Conservation (phyloP, 176 grass and related monocot species). For the Elaeis guineensis region DNA sequence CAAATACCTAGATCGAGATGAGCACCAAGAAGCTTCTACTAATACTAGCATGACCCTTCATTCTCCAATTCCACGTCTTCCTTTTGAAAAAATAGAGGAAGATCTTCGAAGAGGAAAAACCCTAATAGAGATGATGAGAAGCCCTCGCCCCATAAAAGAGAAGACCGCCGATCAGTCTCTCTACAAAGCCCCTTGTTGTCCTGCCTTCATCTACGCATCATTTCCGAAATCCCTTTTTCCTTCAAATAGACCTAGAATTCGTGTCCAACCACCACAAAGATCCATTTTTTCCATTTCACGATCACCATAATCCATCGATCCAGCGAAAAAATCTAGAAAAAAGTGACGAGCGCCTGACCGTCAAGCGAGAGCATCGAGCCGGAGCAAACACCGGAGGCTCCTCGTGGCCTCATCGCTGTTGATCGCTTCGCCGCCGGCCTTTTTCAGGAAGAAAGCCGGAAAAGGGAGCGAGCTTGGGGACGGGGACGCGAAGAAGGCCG, state of each 20-base stretch:
- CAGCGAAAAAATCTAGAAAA: too few relatives aligned
- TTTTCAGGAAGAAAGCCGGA: slow-evolving; percentile 23
- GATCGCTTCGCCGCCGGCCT: not conserved
- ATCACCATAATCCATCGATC: too few relatives aligned
- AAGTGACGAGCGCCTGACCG: not conserved
- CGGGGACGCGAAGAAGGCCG: slow-evolving; percentile 35
- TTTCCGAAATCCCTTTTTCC: not conserved
- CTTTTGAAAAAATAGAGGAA: slow-evolving; percentile 69
- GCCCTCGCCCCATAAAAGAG: too few relatives aligned
- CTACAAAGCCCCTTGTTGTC: not conserved
- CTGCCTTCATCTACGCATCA: slow-evolving; percentile 21
- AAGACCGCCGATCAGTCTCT: too few relatives aligned
- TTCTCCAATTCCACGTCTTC: slow-evolving; percentile 12
- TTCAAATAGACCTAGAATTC: slow-evolving; percentile 1
- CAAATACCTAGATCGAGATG: too few relatives aligned
- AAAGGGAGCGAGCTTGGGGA: slow-evolving; percentile 56
- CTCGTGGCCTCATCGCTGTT: slow-evolving; percentile 33
- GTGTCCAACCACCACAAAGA: not conserved
- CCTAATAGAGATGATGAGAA: slow-evolving; percentile 12
- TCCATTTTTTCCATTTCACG: not conserved
- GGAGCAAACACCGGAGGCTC: slow-evolving; percentile 43
- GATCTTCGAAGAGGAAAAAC: slow-evolving; percentile 19
- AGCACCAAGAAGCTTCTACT: too few relatives aligned
- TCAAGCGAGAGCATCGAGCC: slow-evolving; percentile 28
- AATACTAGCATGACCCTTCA: not conserved